Evolutionary conservation across 2,329 filamentous ascomycete species (phyloP), one percentile per base, ranked within the genome.

Genomic region (Triangularia setosa): DNA sequence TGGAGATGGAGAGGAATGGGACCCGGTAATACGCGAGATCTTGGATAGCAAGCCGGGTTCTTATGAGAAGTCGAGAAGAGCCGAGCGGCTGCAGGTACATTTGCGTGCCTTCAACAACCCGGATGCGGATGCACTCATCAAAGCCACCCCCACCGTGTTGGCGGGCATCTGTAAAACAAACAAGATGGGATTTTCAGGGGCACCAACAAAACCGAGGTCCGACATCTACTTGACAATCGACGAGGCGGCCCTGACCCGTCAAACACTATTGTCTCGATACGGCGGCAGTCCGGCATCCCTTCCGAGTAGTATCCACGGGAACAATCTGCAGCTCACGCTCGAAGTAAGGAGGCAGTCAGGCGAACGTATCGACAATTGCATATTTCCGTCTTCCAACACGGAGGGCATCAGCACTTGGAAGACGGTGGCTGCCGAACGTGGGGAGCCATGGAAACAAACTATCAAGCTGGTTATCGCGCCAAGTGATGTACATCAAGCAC

Each of bases 141-240:
- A 90, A 72, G 87, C 90, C 57, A 97, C 92, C 2, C 95, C 95
- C 0, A 98, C 94, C 0, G 79, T 96, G 14, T 85, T 99, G 14
- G 90, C 96, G 59, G 89, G 90, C 60, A 86, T 98, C 65, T 83
- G 84, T 64, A 90, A 90, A 75, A 96, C 93, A 0, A 90, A 84
- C 71, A 95, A 95, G 75, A 93, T 98, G 75, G 95, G 93, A 1
- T 98, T 99, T 75, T 92, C 94, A 3, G 93, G 93, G 12, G 93
- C 93, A 1, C 94, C 95, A 0, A 93, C 90, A 0, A 93, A 92
- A 74, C 84, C 90, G 16, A 84, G 96, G 71, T 97, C 93, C 11
- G 96, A 99, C 75, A 98, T 99, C 59, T 99, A 99, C 74, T 77
- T 99, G 54, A 97, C 93, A 0, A 77, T 99, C 57, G 87, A 88